These are phyloP conservation scores for Monilinia polystroma DNA, from an alignment of 2,329 filamentous ascomycete genomes.

Conservation along the genomic window DNA sequence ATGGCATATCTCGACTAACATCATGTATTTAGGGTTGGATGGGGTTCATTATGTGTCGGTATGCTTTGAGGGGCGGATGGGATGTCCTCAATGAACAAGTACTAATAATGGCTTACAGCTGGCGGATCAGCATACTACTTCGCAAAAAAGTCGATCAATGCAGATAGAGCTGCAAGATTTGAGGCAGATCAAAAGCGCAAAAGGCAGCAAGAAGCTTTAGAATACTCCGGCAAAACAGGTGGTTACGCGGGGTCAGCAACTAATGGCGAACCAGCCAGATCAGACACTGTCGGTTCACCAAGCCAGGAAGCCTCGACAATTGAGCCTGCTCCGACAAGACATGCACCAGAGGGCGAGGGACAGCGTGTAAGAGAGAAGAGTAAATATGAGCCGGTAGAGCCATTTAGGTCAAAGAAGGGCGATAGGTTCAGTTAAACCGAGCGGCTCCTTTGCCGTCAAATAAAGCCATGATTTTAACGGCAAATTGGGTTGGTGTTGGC, in stretches of 20 bases:
- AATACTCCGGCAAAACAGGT: constrained; percentile 45
- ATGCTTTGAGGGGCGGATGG: constrained; percentile 41
- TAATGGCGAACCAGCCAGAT: constrained; percentile 54
- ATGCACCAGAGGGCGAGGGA: constrained; percentile 70
- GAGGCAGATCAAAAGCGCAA: constrained; percentile 62
- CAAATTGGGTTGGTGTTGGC: constrained; percentile 15
- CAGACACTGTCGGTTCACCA: constrained; percentile 59
- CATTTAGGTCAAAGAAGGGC: constrained; percentile 77
- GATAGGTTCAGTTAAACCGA: constrained; percentile 71
- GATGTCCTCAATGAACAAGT: constrained; percentile 21
- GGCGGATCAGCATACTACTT: constrained; percentile 94
- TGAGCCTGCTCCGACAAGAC: constrained; percentile 83
- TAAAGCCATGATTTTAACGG: neutral
- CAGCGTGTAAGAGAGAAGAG: constrained; percentile 72
- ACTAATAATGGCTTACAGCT: constrained; percentile 50
- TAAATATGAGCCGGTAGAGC: constrained; percentile 80
- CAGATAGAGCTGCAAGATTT: constrained; percentile 73
- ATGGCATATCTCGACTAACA: constrained; percentile 30
- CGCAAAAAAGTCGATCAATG: constrained; percentile 91
- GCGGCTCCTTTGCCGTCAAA: neutral
- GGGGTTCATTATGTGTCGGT: constrained; percentile 86
- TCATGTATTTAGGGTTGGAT: constrained; percentile 68
- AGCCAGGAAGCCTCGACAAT: constrained; percentile 63
- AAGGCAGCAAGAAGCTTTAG: constrained; percentile 55
- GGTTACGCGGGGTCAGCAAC: constrained; percentile 39